A percentile compares a stretch with the other conserved stretches of the same genome.
Evolutionary conservation across 371 early-diverging fungal species (phyloP).

Genomic region (Mucor indicus): DNA sequence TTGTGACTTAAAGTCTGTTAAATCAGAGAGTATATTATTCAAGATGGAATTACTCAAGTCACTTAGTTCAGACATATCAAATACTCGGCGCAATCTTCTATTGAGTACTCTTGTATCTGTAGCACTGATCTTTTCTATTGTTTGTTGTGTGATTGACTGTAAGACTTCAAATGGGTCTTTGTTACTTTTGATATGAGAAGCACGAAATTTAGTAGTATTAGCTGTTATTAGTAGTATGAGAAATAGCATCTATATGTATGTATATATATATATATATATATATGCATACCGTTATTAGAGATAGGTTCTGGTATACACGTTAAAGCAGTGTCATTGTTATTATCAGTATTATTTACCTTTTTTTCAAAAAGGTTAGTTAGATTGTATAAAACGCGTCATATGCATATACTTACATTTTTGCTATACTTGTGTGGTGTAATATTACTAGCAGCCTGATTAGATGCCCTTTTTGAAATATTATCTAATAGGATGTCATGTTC

Average conservation of each 20-base stretch:
- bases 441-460: too few relatives aligned
- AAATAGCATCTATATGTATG: neutral
- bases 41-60: slow-evolving; percentile 70
- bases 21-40: slow-evolving; percentile 55
- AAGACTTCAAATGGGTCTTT: slow-evolving; percentile 11
- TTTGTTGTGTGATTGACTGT: slow-evolving; percentile 23
- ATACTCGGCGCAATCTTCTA: slow-evolving; percentile 52
- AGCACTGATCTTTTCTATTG: slow-evolving; percentile 45
- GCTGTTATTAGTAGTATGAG: neutral
- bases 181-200: neutral
- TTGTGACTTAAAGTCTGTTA: slow-evolving; percentile 44
- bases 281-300: neutral
- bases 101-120: slow-evolving; percentile 60
- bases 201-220: neutral
- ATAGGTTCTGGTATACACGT: too few relatives aligned
- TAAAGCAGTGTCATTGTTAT: too few relatives aligned
- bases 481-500: slow-evolving; percentile 10
- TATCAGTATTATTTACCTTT: too few relatives aligned
- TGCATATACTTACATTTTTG: too few relatives aligned
- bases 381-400: too few relatives aligned
- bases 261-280: neutral
- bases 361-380: too few relatives aligned
- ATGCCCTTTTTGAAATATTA: too few relatives aligned
- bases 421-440: too few relatives aligned
- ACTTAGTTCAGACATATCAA: slow-evolving; percentile 71